A percentile compares a stretch with the other conserved stretches of the same genome.
phyloP scores from a whole-genome alignment of 2,329 filamentous ascomycete species.

The Tolypocladium album region DNA sequence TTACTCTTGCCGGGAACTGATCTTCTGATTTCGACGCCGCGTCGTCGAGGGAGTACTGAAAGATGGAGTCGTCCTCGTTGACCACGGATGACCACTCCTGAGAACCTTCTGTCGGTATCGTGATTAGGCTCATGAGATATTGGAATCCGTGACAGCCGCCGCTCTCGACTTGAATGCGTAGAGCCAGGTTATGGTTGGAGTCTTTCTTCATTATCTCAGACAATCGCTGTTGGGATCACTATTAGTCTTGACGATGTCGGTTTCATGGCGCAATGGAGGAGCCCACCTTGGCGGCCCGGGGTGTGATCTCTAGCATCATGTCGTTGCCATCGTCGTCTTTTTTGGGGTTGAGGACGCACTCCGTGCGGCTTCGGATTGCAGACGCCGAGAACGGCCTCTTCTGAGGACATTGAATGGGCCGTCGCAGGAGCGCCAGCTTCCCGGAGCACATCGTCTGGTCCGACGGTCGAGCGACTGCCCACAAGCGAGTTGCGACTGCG shows the following conservation, averaged over 20 bases:
- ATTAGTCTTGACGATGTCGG: neutral
- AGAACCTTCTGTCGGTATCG: constrained; percentile 33
- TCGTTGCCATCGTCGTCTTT: constrained; percentile 75
- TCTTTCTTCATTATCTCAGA: constrained; percentile 65
- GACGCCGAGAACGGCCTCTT: constrained; percentile 27
- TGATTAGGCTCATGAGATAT: constrained; percentile 83
- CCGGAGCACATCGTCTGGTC: neutral
- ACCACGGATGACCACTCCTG: constrained; percentile 24
- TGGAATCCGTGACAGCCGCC: constrained; percentile 98
- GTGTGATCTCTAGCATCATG: constrained; percentile 74
- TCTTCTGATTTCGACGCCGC: constrained; percentile 17
- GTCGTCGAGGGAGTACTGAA: constrained; percentile 53
- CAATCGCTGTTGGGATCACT: constrained; percentile 44
- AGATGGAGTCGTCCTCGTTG: constrained; percentile 77
- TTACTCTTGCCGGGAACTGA: constrained; percentile 55
- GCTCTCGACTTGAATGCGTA: constrained; percentile 87
- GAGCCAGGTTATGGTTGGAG: constrained; percentile 65
- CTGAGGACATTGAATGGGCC: neutral
- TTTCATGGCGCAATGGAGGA: neutral
- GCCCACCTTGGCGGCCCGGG: constrained; percentile 66
- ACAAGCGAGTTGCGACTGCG: constrained; percentile 5
- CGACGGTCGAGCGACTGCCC: neutral
- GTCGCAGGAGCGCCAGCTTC: neutral
- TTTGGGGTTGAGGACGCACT: constrained; percentile 57
- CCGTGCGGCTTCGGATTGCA: constrained; percentile 27